Percentiles rank a stretch among this genome's conserved stretches.
phyloP scores from a whole-genome alignment of 495 filamentous ascomycete genomes.

The Trichoderma orchidacearum region DNA sequence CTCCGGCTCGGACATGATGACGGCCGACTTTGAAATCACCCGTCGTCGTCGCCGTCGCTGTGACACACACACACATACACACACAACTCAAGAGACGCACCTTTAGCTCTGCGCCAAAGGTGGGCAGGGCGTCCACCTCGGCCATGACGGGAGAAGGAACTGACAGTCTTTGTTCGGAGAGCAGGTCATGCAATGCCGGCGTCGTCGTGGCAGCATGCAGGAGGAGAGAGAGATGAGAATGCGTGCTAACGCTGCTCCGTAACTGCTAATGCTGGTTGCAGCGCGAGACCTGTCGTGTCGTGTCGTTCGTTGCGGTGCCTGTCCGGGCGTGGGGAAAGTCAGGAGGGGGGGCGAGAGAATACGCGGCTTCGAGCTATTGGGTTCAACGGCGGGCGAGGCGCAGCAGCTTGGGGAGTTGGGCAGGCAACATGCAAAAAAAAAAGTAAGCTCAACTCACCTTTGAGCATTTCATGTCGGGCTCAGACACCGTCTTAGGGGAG shows the following conservation, averaged over 20 bases:
- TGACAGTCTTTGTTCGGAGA: neutral
- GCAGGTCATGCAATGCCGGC: neutral
- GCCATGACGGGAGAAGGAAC: conserved; percentile 40
- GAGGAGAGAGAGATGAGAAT: no score
- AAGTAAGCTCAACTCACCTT: no score
- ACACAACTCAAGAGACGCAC: conserved; percentile 28
- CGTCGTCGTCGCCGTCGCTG: no score
- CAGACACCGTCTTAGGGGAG: no score
- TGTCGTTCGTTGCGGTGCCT: neutral
- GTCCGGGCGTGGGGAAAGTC: neutral
- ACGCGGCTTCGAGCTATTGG: neutral
- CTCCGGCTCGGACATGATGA: no score
- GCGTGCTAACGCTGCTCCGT: neutral
- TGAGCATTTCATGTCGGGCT: no score
- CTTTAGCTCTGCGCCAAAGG: conserved; percentile 86
- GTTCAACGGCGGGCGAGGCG: neutral
- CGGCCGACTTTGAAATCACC: no score
- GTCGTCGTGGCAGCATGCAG: no score
- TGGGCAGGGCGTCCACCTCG: conserved; percentile 57
- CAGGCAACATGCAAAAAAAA: no score
- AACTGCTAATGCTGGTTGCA: neutral
- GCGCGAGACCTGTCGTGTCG: neutral
- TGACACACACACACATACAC: neutral
- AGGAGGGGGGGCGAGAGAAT: neutral
- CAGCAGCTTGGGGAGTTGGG: neutral